Percentiles rank a stretch among this genome's conserved stretches.
phyloP scores from a whole-genome alignment of 1,284 basidiomycete genomes.

The Marasmius oreades region DNA sequence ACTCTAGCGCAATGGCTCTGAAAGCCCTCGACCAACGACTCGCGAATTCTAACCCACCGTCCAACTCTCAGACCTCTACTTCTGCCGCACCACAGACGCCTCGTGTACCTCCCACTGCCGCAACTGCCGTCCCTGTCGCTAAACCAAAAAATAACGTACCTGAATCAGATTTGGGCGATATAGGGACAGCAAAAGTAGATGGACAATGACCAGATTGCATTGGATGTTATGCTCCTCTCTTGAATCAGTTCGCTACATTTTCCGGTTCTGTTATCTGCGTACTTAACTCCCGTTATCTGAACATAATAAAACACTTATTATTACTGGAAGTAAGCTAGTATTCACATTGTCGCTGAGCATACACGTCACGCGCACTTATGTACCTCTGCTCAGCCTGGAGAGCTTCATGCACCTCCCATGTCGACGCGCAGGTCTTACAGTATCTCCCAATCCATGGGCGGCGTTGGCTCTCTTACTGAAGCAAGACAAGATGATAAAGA shows the following conservation, averaged over 20 bases:
- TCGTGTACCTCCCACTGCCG: conserved; percentile 33
- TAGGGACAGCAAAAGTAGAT: conserved; percentile 6
- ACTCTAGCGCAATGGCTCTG: conserved; percentile 78
- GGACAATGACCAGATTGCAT: conserved; percentile 1
- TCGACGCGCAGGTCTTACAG: no score
- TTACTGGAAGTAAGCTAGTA: neutral
- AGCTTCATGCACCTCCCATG: no score
- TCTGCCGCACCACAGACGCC: conserved; percentile 30
- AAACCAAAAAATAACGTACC: conserved; percentile 26
- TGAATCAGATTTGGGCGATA: conserved; percentile 11
- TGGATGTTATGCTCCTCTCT: conserved; percentile 7
- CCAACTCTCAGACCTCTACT: conserved; percentile 36
- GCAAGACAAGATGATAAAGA: conserved; percentile 6
- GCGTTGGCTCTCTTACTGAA: neutral
- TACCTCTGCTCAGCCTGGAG: neutral
- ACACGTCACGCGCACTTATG: neutral
- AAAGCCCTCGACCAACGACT: conserved; percentile 94
- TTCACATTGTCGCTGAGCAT: no score
- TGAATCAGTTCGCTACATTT: conserved; percentile 1
- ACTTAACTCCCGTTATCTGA: neutral
- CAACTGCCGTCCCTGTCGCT: conserved; percentile 22
- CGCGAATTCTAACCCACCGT: conserved; percentile 57
- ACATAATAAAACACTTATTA: neutral
- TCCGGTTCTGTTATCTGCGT: neutral
- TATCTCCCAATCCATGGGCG: neutral